These are phyloP conservation scores for Xylariaceae sp. DNA, from an alignment of 2,329 filamentous ascomycete genomes.

Conservation along the genomic window DNA sequence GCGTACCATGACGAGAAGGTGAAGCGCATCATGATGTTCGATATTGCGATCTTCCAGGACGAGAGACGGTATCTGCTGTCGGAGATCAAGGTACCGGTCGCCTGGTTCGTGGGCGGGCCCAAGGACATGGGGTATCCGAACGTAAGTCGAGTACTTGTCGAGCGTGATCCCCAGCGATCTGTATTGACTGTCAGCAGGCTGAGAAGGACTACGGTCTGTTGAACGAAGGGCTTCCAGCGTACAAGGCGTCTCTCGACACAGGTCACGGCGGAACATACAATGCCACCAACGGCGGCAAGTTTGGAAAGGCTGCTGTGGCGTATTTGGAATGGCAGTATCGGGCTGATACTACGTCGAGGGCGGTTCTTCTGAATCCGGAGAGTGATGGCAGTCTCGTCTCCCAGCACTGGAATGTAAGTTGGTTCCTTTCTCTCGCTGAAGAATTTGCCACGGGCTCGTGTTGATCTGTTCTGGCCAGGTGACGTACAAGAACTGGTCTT, in stretches of 20 bases:
- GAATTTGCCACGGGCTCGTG: neutral
- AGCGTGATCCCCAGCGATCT: neutral
- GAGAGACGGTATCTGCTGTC: conserved; percentile 16
- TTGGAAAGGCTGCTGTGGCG: conserved; percentile 2
- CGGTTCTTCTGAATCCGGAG: conserved; percentile 10
- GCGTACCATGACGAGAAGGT: conserved; percentile 17
- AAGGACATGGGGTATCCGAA: conserved; percentile 14
- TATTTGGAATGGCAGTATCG: conserved; percentile 19
- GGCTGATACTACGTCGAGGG: conserved; percentile 6
- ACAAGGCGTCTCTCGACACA: conserved; percentile 14
- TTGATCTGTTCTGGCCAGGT: neutral
- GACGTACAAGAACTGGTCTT: neutral
- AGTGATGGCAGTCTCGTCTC: conserved; percentile 11
- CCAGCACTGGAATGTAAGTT: conserved; percentile 14
- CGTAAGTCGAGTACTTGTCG: conserved; percentile 3
- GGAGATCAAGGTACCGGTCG: conserved; percentile 20
- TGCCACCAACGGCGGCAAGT: conserved; percentile 18
- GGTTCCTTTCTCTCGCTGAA: neutral
- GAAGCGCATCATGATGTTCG: conserved; percentile 15
- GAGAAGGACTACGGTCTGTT: conserved; percentile 17
- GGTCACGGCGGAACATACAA: conserved; percentile 18
- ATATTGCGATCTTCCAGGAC: conserved; percentile 20
- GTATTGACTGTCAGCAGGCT: conserved; percentile 4
- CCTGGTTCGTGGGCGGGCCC: conserved; percentile 15
- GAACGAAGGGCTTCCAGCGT: conserved; percentile 13